Percentiles rank a stretch among this genome's conserved stretches.
phyloP scores from a whole-genome alignment of 306 rosid species.

The Vigna nakashimae region DNA sequence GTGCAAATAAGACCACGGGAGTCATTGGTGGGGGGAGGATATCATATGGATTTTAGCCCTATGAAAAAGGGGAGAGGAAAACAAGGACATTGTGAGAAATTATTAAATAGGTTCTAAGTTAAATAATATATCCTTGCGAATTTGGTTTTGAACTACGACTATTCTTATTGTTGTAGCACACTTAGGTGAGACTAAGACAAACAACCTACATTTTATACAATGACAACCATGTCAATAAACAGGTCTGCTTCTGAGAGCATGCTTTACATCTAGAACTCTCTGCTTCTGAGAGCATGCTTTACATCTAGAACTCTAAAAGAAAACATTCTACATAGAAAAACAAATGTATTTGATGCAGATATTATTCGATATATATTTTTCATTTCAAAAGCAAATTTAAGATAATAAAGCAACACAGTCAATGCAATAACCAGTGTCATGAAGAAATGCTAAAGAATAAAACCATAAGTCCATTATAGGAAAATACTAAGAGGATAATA shows the following conservation, averaged over 20 bases:
- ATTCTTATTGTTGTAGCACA: constrained; percentile 17
- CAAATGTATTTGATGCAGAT: background rate
- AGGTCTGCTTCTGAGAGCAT: constrained; percentile 25
- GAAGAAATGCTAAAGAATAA: constrained; percentile 4
- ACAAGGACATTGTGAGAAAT: background rate
- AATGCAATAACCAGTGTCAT: constrained; percentile 15
- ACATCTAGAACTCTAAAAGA: constrained; percentile 8
- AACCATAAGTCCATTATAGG: background rate
- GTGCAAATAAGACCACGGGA: background rate
- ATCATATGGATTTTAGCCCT: background rate
- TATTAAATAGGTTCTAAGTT: background rate
- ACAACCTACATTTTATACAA: constrained; percentile 6
- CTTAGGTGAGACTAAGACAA: background rate
- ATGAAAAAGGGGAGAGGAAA: background rate
- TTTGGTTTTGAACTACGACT: background rate
- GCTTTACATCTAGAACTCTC: constrained; percentile 15
- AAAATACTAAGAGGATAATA: constrained; percentile 7
- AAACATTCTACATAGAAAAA: background rate
- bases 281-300: constrained; percentile 16
- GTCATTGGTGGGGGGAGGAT: background rate
- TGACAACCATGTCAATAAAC: constrained; percentile 13
- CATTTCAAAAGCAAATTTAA: constrained; percentile 15
- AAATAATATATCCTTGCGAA: background rate
- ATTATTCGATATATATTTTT: constrained; percentile 2
- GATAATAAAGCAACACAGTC: constrained; percentile 9